These are phyloP conservation scores for Rhizopogon vesiculosus DNA, from an alignment of 768 basidiomycete genomes.

Conservation along the genomic window DNA sequence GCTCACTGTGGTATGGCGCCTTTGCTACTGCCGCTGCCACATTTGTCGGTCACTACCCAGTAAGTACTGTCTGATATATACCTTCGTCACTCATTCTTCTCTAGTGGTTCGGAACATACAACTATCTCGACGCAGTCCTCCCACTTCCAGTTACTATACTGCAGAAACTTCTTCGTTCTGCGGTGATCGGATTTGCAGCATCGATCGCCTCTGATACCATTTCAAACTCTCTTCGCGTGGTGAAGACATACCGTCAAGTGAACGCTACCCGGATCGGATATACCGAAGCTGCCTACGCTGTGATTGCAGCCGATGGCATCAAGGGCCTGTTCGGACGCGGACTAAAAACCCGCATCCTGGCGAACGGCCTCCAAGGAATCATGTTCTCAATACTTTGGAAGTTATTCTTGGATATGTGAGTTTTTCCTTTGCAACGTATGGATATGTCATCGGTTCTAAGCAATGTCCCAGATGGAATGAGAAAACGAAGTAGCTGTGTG, in stretches of 20 bases:
- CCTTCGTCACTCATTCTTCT: conserved; percentile 10
- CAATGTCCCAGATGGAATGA: conserved; percentile 28
- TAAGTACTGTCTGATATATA: conserved; percentile 26
- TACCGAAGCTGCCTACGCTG: conserved; percentile 66
- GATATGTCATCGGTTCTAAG: neutral
- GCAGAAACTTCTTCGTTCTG: conserved; percentile 69
- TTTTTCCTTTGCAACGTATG: conserved; percentile 10
- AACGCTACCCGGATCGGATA: conserved; percentile 80
- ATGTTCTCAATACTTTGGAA: conserved; percentile 93
- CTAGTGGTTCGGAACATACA: conserved; percentile 85
- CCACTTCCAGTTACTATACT: conserved; percentile 49
- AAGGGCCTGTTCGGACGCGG: conserved; percentile 84
- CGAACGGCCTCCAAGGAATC: conserved; percentile 89
- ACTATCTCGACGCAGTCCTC: conserved; percentile 63
- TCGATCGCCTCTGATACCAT: conserved; percentile 82
- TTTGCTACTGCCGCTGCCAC: conserved; percentile 90
- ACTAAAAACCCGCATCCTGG: conserved; percentile 80
- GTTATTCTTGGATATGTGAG: conserved; percentile 84
- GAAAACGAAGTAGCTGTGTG: conserved; percentile 15
- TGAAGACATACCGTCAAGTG: conserved; percentile 96
- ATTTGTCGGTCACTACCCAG: conserved; percentile 89
- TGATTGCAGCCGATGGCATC: conserved; percentile 74
- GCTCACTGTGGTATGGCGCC: conserved; percentile 86
- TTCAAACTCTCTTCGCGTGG: conserved; percentile 84
- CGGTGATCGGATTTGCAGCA: conserved; percentile 87